Evolutionary conservation across 208 protist species (phyloP), one percentile per base, ranked within the genome.

Genomic region (Jaenimonas drosophilae): DNA sequence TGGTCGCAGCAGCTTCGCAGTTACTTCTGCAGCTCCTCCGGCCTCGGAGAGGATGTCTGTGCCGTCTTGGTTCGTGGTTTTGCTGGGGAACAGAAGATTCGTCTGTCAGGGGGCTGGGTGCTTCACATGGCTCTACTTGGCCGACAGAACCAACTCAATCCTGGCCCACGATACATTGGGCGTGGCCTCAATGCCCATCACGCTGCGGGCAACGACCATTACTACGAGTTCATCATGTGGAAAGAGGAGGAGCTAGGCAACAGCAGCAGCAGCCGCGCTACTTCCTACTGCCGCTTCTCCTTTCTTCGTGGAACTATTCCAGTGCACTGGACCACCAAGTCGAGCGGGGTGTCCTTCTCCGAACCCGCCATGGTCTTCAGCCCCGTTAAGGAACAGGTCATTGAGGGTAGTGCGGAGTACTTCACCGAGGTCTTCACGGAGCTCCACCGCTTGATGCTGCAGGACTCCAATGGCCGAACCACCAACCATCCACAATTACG

Each of bases 201-300:
- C 44, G 85, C 70, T 0, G 76, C 64, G n/a, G 85, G 85, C 41
- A 93, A 93, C 47, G 85, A 93, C 24, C 77, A 93, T 54, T 59
- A 70, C 47, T 93, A 93, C 55, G 85, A 93, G 51, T 86, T 82
- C 51, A 50, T 89, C 34, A 45, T 93, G 50, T 93, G 85, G 80
- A 76, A 63, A 28, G 23, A 70, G 23, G 49, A 45, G 39, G 42
- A 46, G 3, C 29, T 31, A 14, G 28, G 21, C 40, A 24, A 23
- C 37, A 25, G 64, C 33, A 54, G 46, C 36, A 28, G 51, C 29
- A 54, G 66, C 30, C 41, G 21, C 33, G 62, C 69, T 7, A 51
- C 84, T 30, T 67, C 54, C 23, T 92, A 75, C 54, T 63, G 76
- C 16, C 63, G 75, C 16, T 76, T 88, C 56, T 61, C 67, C 30